These are phyloP conservation scores for Endocladia muricata DNA, from an alignment of 31 red algal species.

Conservation along the genomic window DNA sequence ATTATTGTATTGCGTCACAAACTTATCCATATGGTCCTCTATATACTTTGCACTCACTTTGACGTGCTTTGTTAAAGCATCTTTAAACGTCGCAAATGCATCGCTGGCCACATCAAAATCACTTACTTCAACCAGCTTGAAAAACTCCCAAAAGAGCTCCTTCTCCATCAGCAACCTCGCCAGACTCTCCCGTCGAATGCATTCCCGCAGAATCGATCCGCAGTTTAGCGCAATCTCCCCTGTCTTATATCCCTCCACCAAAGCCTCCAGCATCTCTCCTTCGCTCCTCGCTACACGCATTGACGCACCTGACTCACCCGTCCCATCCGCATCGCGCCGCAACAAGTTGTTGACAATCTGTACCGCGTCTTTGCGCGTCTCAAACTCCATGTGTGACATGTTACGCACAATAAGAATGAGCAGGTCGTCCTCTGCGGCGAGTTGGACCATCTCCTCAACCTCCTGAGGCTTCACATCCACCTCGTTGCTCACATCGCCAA, in stretches of 20 bases:
- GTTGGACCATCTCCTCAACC: conserved; percentile 55
- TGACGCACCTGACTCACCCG: conserved; percentile 3
- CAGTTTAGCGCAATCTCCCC: conserved; percentile 81
- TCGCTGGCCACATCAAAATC: conserved; percentile 98
- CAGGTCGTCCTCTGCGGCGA: conserved; percentile 68
- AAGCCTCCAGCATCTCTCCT: conserved; percentile 36
- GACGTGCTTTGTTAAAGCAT: conserved; percentile 77
- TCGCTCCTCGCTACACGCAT: conserved; percentile 35
- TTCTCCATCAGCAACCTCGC: conserved; percentile 67
- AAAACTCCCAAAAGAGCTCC: conserved; percentile 81
- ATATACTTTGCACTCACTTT: conserved; percentile 76
- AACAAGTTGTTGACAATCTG: conserved; percentile 95
- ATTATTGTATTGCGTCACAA: conserved; percentile 61
- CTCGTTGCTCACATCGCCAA: conserved; percentile 70
- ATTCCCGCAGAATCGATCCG: conserved; percentile 91
- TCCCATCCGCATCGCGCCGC: conserved; percentile 50
- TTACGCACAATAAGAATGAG: conserved; percentile 63
- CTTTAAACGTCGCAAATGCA: conserved; percentile 91
- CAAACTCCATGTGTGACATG: conserved; percentile 88
- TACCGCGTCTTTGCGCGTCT: conserved; percentile 94
- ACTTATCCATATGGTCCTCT: conserved; percentile 66
- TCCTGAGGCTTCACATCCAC: conserved; percentile 60
- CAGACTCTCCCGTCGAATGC: conserved; percentile 71
- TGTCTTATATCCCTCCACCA: conserved; percentile 73
- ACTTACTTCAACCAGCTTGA: conserved; percentile 72